A percentile compares a stretch with the other conserved stretches of the same genome.
phyloP scores from a whole-genome alignment of 208 protist genomes.

The Leishmania braziliensis region DNA sequence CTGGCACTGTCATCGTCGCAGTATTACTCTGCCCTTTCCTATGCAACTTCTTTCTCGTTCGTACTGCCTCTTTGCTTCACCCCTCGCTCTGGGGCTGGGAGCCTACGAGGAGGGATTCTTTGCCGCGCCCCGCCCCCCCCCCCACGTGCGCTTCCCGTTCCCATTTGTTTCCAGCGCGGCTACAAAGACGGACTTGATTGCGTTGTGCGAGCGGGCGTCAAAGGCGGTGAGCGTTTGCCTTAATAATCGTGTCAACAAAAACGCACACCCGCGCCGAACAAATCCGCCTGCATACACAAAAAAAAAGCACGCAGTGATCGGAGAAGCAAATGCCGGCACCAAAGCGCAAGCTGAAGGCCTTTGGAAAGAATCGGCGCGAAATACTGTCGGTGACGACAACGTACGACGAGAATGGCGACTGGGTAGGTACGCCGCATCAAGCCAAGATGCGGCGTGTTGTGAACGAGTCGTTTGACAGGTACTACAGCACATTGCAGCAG shows the following conservation, averaged over 20 bases:
- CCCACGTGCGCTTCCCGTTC: background rate
- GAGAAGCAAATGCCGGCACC: constrained; percentile 31
- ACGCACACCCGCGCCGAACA: background rate
- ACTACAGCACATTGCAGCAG: constrained; percentile 76
- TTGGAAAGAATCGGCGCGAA: constrained; percentile 72
- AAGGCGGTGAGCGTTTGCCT: background rate
- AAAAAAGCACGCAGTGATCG: background rate
- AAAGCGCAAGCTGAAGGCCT: constrained; percentile 66
- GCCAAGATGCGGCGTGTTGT: constrained; percentile 50
- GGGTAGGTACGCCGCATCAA: constrained; percentile 60
- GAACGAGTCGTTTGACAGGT: constrained; percentile 63
- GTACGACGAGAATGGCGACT: constrained; percentile 80
- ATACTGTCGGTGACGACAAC: constrained; percentile 29
- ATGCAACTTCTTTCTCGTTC: background rate
- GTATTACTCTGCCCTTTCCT: background rate
- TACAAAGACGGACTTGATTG: background rate
- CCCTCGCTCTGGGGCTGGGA: background rate
- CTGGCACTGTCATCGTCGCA: background rate
- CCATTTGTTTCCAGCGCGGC: background rate
- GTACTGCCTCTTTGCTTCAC: background rate
- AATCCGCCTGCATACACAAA: background rate
- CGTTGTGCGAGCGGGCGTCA: background rate
- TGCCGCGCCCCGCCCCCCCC: background rate
- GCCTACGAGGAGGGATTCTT: background rate
- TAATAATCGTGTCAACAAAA: background rate